Conservation (phyloP, 495 filamentous ascomycete genomes). For the Tuber borchii region DNA sequence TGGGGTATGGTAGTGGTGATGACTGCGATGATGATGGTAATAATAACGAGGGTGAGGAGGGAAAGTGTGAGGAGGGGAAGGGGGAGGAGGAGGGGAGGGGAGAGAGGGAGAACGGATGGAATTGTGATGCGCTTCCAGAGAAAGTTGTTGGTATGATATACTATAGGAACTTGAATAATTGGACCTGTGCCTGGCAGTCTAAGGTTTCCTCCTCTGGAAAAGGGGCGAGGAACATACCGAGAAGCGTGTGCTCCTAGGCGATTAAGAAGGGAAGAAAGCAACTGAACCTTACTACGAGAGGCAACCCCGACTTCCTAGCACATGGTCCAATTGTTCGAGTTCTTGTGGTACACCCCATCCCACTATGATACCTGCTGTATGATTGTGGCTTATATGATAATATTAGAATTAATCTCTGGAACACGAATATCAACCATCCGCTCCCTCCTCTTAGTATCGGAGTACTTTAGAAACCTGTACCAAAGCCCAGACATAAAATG, state of each 20-base stretch:
- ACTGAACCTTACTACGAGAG: no score
- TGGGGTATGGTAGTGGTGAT: not conserved
- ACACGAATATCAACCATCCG: not conserved
- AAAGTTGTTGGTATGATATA: conserved; percentile 9
- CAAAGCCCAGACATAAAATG: conserved; percentile 8
- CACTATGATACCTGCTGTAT: not conserved
- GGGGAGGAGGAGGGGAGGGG: not conserved
- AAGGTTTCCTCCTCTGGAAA: no score
- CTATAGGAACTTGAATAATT: no score
- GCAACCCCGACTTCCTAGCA: no score
- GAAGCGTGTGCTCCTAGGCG: no score
- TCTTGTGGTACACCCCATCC: not conserved
- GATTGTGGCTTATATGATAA: not conserved
- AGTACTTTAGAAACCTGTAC: conserved; percentile 3
- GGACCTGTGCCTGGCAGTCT: no score
- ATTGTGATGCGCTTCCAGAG: conserved; percentile 10
- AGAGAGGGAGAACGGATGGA: not conserved
- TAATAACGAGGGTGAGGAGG: not conserved
- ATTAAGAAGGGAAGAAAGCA: no score
- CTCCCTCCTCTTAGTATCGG: conserved; percentile 7
- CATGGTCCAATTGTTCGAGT: no score
- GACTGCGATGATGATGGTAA: not conserved
- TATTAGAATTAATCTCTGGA: not conserved
- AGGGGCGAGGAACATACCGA: no score
- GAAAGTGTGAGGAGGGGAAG: no score